Base-by-base conservation (phyloP, 164 flowering plant genomes). In the Euptelea pleiosperma region DNA sequence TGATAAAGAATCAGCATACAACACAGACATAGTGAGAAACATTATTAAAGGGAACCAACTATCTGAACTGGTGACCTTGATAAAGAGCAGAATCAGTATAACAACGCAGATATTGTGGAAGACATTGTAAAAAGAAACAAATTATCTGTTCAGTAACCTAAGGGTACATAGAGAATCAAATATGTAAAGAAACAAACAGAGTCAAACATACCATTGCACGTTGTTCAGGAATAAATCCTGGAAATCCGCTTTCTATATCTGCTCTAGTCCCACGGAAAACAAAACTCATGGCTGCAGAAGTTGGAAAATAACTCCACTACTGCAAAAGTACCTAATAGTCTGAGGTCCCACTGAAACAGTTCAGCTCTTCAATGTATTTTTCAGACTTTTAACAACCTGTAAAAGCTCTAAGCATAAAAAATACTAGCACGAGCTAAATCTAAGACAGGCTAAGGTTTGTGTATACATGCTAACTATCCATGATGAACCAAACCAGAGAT, bases 181-280 rank as follows among this genome's bases (percentile, higher is more conserved):
- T 16, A 30, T 51, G 22, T 5, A 22, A 50, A 57, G 5, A n/a
- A 15, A 42, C 10, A 26, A 12, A 8, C 9, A 19, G 34, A 26
- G 44, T 29, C 19, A 25, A 47, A 58, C 65, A 39, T 79, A 90
- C 97, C 91, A 85, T 26, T 15, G 88, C 58, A 21, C 89, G 87
- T 18, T 91, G 72, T 67, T 84, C 93, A 34, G 91, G 95, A 44
- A 85, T 60, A 66, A 78, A 73, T 49, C 81, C 93, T 5, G 91
- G 71, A 62, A 85, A 80, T 6, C 91, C 91, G 70, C 60, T 75
- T 69, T 90, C 97, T 55, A 84, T 68, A 67, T 89, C 93, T 52
- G 76, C 79, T 74, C 93, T 73, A 21, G 76, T 64, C 61, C 93
- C 93, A 53, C 93, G 82, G 41, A 84, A 89, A 57, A 77, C 87